phyloP scores from a whole-genome alignment of 148 eudicot genomes.

The Silene conica region DNA sequence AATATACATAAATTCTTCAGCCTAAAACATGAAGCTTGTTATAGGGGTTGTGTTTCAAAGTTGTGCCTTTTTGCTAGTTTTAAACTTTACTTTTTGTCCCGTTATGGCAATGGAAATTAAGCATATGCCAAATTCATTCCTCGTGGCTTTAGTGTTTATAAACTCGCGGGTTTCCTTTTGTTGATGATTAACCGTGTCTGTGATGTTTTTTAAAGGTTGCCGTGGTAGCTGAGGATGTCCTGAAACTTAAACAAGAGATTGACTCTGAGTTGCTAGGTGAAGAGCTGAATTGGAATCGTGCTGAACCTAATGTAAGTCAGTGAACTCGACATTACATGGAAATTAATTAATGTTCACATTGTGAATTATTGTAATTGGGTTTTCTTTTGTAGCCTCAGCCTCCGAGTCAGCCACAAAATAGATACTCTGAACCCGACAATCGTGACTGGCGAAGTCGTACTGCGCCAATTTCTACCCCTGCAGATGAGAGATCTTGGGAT shows the following conservation, averaged over 20 bases:
- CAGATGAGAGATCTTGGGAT: conserved; percentile 86
- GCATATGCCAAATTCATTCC: background rate
- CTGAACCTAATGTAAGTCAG: conserved; percentile 55
- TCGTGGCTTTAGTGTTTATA: background rate
- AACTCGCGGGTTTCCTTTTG: background rate
- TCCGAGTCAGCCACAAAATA: conserved; percentile 48
- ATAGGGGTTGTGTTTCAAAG: background rate
- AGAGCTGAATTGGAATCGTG: conserved; percentile 73
- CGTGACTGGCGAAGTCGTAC: conserved; percentile 93
- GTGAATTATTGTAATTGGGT: background rate
- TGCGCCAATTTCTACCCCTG: conserved; percentile 45
- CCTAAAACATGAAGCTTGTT: background rate
- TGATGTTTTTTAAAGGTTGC: conserved; percentile 34
- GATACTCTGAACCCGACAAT: conserved; percentile 73
- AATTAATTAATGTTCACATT: background rate
- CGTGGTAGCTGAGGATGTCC: conserved; percentile 54
- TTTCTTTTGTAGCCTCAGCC: conserved; percentile 32
- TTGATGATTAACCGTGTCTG: background rate
- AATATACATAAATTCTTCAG: too few species aligned
- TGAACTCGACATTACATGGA: background rate
- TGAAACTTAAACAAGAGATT: conserved; percentile 68
- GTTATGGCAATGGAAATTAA: background rate
- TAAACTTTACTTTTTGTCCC: conserved; percentile 2
- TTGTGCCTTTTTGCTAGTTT: background rate
- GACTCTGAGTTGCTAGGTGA: conserved; percentile 69